These are phyloP conservation scores for Rhododendron vialii DNA, from an alignment of 148 eudicot species.

Conservation along the genomic window DNA sequence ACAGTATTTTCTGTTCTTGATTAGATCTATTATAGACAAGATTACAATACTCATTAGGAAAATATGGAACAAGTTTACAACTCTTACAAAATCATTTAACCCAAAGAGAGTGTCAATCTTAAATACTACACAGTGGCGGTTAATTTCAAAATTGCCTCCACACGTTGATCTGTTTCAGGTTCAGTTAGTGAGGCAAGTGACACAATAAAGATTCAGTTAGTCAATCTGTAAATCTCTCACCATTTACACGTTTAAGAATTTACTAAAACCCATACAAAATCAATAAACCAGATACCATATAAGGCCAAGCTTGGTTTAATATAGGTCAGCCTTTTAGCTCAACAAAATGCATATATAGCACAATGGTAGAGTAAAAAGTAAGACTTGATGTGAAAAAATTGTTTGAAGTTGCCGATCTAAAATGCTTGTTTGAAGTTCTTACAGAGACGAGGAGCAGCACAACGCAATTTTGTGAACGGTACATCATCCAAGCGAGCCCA, in stretches of 20 bases:
- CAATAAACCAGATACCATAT: neutral
- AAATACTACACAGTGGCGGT: neutral
- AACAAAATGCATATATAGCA: neutral
- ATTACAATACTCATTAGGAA: neutral
- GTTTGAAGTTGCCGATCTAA: neutral
- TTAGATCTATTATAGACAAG: neutral
- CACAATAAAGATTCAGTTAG: neutral
- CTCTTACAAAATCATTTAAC: neutral
- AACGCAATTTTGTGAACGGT: constrained; percentile 81
- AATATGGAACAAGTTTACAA: neutral
- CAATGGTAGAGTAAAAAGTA: neutral
- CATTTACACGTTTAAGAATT: neutral
- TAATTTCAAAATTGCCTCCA: neutral
- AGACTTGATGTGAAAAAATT: neutral
- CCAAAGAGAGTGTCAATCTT: neutral
- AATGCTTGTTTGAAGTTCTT: constrained; percentile 24
- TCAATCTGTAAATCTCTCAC: neutral
- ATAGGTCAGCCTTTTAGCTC: neutral
- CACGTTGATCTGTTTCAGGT: neutral
- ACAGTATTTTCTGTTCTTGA: neutral
- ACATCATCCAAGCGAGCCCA: constrained; percentile 91
- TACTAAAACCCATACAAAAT: neutral
- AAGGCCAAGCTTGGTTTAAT: neutral
- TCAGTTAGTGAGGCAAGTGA: neutral
- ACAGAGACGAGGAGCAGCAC: constrained; percentile 82